Base-by-base conservation (phyloP, 2,329 filamentous ascomycete genomes). In the Camillea tinctor region DNA sequence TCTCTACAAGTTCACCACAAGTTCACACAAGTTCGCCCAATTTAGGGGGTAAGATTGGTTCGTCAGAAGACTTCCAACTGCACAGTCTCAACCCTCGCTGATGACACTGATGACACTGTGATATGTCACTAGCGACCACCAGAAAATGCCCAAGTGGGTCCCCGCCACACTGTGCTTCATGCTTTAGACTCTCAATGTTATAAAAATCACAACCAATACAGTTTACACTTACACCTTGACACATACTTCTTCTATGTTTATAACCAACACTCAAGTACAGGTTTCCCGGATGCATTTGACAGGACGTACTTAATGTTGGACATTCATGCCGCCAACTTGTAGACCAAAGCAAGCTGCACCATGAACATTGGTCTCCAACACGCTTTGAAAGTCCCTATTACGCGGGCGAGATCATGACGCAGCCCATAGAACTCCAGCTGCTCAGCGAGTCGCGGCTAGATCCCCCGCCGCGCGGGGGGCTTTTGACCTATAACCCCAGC, bases 401-500 rank as follows among this genome's bases (percentile, higher is more conserved):
- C 44, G 59, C 23, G 54, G 63, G 63, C 60, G 55, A 53, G 57
- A 65, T 40, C 52, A 72, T 72, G 70, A 62, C 70, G 61, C 67
- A 70, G 64, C 60, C 64, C 55, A 68, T 69, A 60, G 63, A 75
- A 63, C 77, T 86, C 61, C 66, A 77, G 64, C 77, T 83, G 52
- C 74, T 84, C 64, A 84, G 84, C 74, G 81, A 88, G 71, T 86
- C 84, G 66, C 78, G 79, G 65, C 81, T 89, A 62, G 79, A 83
- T 55, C 76, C 81, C 52, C 80, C 81, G 22, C 80, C 86, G 21
- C 80, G 84, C 44, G 77, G 80, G 40, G 78, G 81, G 52, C 83
- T 89, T 55, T 80, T 94, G 36, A 83, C 88, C 23, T 92, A 90
- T 75, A 96, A 92, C 74, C 92, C 93, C 17, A 89, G 88, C 8